phyloP scores from a whole-genome alignment of 2,329 filamentous ascomycete species.

The Aspergillus candidus region DNA sequence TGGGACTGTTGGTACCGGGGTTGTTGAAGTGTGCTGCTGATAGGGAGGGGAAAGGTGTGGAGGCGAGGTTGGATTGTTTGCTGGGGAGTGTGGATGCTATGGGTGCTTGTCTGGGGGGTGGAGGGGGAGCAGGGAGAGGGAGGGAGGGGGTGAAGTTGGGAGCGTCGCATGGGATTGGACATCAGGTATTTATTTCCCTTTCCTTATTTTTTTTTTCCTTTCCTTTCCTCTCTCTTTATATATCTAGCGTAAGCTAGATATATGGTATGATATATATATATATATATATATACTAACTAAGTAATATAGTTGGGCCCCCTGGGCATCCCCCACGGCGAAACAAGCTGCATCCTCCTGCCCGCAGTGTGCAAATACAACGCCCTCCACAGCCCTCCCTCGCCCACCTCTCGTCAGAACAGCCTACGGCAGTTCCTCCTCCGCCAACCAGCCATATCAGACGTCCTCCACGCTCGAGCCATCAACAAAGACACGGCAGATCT shows the following conservation, averaged over 20 bases:
- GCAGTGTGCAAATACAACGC: constrained; percentile 54
- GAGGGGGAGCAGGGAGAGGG: not conserved
- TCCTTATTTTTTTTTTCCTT: constrained; percentile 11
- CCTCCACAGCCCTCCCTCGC: constrained; percentile 37
- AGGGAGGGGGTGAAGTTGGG: constrained; percentile 35
- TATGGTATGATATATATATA: not conserved
- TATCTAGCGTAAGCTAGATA: not conserved
- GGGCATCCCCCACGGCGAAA: constrained; percentile 56
- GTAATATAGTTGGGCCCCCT: constrained; percentile 42
- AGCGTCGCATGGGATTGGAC: constrained; percentile 49
- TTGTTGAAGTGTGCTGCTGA: constrained; percentile 39
- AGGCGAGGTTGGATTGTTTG: constrained; percentile 45
- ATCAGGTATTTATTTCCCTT: constrained; percentile 40
- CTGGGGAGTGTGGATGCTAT: constrained; percentile 51
- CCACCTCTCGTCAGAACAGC: constrained; percentile 35
- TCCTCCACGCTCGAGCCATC: constrained; percentile 29
- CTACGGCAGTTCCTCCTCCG: constrained; percentile 38
- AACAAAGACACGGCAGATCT: constrained; percentile 35
- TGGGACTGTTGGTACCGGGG: constrained; percentile 39
- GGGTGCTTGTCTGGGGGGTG: constrained; percentile 37
- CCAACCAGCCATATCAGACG: constrained; percentile 29
- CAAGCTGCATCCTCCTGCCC: constrained; percentile 51
- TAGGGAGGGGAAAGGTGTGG: constrained; percentile 24
- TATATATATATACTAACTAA: constrained; percentile 2
- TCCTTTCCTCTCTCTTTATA: not conserved